Percentiles rank a stretch among this genome's conserved stretches.
Conservation (phyloP, 305 asterid genomes). For the Lippia alba region DNA sequence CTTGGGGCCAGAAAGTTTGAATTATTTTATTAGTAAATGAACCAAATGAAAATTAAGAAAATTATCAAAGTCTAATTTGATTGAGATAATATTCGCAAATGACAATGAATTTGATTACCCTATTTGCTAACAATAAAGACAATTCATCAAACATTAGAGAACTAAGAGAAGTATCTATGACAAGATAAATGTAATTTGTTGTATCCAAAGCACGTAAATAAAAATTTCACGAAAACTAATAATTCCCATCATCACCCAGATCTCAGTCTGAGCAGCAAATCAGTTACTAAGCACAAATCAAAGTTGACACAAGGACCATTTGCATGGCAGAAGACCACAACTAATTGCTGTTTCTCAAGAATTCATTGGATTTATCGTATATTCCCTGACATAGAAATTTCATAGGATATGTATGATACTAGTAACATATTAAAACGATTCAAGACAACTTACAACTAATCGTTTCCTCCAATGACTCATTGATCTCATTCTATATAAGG, state of each 20-base stretch:
- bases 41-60: not conserved
- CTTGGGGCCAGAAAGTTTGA: not conserved
- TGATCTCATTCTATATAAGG: constrained; percentile 57
- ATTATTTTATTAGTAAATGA: not conserved
- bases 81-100: not conserved
- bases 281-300: constrained; percentile 4
- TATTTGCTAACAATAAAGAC: not conserved
- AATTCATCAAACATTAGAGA: not conserved
- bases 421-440: constrained; percentile 17
- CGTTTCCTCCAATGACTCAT: constrained; percentile 74
- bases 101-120: not conserved
- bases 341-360: constrained; percentile 5
- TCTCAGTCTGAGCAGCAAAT: constrained; percentile 1
- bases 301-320: constrained; percentile 14
- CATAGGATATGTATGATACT: not conserved
- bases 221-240: not conserved
- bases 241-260: not conserved
- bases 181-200: not conserved
- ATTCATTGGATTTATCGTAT: not conserved
- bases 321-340: constrained; percentile 15
- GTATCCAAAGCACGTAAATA: not conserved
- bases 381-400: not conserved
- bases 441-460: constrained; percentile 77
- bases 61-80: not conserved
- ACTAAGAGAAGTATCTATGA: not conserved